A percentile compares a stretch with the other conserved stretches of the same genome.
Conservation (phyloP, 2,329 filamentous ascomycete species). For the Aspergillus sp. region DNA sequence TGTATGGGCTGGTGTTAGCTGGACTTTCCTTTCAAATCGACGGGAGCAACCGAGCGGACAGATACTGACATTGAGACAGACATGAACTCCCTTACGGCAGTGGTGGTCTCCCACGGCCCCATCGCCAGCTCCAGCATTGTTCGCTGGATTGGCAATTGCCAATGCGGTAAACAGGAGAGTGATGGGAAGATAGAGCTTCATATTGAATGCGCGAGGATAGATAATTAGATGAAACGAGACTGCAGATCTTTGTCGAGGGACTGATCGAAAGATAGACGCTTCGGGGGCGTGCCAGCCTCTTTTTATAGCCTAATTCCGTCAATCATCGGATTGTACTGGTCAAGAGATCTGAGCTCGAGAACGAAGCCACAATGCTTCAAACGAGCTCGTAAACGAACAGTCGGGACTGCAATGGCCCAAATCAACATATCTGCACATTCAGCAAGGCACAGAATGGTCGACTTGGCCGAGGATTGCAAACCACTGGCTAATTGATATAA, state of each 20-base stretch:
- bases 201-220: neutral
- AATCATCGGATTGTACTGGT: neutral
- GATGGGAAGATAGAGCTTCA: constrained; percentile 1
- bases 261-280: neutral
- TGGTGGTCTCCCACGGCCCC: neutral
- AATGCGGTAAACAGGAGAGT: neutral
- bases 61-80: neutral
- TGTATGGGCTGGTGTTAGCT: too few species aligned
- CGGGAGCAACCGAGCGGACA: too few species aligned
- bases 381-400: neutral
- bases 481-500: neutral
- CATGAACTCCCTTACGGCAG: neutral
- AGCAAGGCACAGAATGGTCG: neutral
- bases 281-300: neutral
- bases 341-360: neutral
- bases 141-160: neutral
- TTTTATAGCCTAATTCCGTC: neutral
- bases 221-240: neutral
- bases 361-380: neutral
- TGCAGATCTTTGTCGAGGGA: neutral
- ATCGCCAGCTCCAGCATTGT: neutral
- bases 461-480: neutral
- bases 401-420: neutral
- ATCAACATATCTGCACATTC: neutral
- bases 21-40: too few species aligned